Evolutionary conservation across 2,329 filamentous ascomycete genomes (phyloP).

Genomic region (Colletotrichum sp.): DNA sequence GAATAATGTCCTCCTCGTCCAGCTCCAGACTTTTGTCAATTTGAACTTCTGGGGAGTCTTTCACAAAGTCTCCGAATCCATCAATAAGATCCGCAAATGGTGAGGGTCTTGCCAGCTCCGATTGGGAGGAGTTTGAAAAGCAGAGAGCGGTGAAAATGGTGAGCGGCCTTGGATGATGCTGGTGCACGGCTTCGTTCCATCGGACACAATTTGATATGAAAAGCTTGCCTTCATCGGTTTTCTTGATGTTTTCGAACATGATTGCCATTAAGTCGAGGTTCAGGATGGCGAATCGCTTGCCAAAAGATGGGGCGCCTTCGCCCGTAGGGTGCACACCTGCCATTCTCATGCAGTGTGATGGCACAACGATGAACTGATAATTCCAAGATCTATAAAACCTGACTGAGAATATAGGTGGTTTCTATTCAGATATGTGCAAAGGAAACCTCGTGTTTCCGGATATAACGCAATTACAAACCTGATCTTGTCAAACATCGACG

Average conservation of each 20-base stretch:
- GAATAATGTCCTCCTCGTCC: background rate
- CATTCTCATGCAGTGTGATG: background rate
- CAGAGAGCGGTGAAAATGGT: background rate
- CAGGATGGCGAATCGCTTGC: background rate
- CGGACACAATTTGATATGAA: background rate
- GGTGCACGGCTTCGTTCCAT: background rate
- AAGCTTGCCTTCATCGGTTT: background rate
- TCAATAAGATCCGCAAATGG: background rate
- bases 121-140: background rate
- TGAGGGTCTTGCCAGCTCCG: background rate
- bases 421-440: background rate
- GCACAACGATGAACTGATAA: background rate
- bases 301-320: background rate
- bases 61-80: background rate
- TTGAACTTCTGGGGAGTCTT: background rate
- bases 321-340: accelerated
- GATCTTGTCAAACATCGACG: background rate
- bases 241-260: background rate
- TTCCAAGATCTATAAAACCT: background rate
- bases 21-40: background rate
- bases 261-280: background rate
- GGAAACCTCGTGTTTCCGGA: background rate
- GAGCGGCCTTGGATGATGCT: background rate
- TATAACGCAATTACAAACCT: background rate
- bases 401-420: too few relatives aligned